Evolutionary conservation across 768 basidiomycete species (phyloP).

Genomic region (Hericium coralloides): DNA sequence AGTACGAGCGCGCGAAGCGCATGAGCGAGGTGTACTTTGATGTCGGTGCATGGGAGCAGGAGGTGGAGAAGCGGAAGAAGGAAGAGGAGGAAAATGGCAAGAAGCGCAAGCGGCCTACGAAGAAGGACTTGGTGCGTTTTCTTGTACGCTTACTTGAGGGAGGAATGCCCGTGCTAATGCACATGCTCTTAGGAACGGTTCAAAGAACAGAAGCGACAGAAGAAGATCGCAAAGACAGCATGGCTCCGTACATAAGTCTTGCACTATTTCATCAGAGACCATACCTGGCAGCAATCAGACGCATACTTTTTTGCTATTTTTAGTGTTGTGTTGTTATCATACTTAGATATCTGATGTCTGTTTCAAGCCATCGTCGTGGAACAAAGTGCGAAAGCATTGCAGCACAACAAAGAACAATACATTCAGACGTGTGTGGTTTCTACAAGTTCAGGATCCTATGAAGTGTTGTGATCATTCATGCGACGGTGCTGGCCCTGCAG

Average conservation of each 20-base stretch:
- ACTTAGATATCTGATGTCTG: not conserved
- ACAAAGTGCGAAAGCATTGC: not conserved
- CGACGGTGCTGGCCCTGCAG: not conserved
- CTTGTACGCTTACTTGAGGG: not conserved
- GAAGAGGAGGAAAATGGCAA: conserved; percentile 48
- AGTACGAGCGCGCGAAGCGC: conserved; percentile 72
- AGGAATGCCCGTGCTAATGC: conserved; percentile 7
- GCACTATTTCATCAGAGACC: not conserved
- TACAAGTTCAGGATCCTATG: too few species aligned
- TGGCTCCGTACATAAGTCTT: conserved; percentile 61
- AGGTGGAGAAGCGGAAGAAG: conserved; percentile 43
- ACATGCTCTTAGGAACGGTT: conserved; percentile 55
- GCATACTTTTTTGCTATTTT: not conserved
- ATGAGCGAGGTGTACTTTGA: conserved; percentile 91
- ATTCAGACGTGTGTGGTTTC: too few species aligned
- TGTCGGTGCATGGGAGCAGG: conserved; percentile 67
- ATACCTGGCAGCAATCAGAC: not conserved
- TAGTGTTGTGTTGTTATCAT: too few species aligned
- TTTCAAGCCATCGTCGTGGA: not conserved
- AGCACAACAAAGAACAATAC: not conserved
- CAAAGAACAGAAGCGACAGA: conserved; percentile 71
- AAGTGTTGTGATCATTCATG: not conserved
- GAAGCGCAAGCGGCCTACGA: conserved; percentile 71
- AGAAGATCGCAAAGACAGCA: conserved; percentile 84
- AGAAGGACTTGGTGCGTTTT: conserved; percentile 69